These are phyloP conservation scores for Pogostemon cablin DNA, from an alignment of 257 asterid genomes.

Conservation along the genomic window DNA sequence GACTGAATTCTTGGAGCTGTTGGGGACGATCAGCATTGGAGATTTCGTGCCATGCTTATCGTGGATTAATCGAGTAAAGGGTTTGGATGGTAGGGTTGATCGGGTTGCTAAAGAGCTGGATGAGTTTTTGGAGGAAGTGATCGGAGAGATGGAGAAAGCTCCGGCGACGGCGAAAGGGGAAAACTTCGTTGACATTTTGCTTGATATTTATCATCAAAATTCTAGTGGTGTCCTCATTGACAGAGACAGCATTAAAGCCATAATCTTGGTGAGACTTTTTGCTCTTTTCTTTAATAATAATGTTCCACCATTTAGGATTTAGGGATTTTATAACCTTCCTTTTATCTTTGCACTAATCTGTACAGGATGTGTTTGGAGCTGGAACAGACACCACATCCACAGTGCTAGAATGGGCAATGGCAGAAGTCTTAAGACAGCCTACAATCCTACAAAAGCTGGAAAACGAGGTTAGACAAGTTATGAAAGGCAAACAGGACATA, in stretches of 20 bases:
- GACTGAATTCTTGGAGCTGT: constrained; percentile 28
- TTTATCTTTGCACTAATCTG: not conserved
- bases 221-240: constrained; percentile 33
- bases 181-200: constrained; percentile 48
- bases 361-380: constrained; percentile 46
- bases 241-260: constrained; percentile 39
- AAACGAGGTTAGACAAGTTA: constrained; percentile 38
- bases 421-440: constrained; percentile 48
- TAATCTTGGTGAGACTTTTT: constrained; percentile 34
- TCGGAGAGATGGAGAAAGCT: constrained; percentile 29
- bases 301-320: not conserved
- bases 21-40: constrained; percentile 38
- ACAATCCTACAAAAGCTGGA: constrained; percentile 32
- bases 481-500: constrained; percentile 30
- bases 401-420: constrained; percentile 51
- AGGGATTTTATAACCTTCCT: not conserved
- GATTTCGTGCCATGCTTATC: constrained; percentile 31
- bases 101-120: constrained; percentile 32
- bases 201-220: constrained; percentile 33
- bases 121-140: constrained; percentile 38
- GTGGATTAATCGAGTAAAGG: constrained; percentile 44
- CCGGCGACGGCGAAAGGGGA: not conserved
- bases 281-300: not conserved
- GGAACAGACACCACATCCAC: constrained; percentile 55
- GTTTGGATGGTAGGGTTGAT: constrained; percentile 39